These are phyloP conservation scores for Clitopilus passeckerianus DNA, from an alignment of 768 basidiomycete genomes.

Conservation along the genomic window DNA sequence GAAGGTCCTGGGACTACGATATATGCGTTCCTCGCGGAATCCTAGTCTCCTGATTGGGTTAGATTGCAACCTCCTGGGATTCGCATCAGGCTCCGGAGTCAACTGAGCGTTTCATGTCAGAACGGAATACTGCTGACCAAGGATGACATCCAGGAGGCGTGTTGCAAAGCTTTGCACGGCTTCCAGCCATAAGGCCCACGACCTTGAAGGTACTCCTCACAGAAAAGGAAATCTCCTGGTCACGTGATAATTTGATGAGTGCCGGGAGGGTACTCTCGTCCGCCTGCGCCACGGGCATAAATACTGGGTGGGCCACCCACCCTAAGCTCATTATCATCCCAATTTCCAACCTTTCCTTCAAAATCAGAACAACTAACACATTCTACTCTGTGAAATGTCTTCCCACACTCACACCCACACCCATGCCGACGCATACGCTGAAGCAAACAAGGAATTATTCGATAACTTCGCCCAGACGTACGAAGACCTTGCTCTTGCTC, in stretches of 20 bases:
- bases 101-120: not conserved
- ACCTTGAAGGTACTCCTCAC: not conserved
- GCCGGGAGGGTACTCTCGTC: not conserved
- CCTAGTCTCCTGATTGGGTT: too few relatives aligned
- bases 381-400: not conserved
- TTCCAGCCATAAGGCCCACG: not conserved
- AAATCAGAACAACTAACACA: not conserved
- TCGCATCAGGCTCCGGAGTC: too few relatives aligned
- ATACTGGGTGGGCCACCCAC: not conserved
- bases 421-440: not conserved
- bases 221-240: not conserved
- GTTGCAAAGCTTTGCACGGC: not conserved
- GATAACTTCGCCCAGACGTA: conserved; percentile 10
- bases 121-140: not conserved
- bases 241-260: not conserved
- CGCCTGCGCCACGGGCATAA: not conserved
- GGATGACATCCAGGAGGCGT: not conserved
- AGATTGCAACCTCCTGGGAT: too few relatives aligned
- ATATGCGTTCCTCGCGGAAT: too few relatives aligned
- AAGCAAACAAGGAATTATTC: conserved; percentile 13
- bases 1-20: too few relatives aligned
- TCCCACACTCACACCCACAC: not conserved
- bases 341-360: not conserved
- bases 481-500: conserved; percentile 10
- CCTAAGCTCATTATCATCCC: not conserved